Conservation (phyloP, 1,139 yeast genomes). For the Diutina rugosa region DNA sequence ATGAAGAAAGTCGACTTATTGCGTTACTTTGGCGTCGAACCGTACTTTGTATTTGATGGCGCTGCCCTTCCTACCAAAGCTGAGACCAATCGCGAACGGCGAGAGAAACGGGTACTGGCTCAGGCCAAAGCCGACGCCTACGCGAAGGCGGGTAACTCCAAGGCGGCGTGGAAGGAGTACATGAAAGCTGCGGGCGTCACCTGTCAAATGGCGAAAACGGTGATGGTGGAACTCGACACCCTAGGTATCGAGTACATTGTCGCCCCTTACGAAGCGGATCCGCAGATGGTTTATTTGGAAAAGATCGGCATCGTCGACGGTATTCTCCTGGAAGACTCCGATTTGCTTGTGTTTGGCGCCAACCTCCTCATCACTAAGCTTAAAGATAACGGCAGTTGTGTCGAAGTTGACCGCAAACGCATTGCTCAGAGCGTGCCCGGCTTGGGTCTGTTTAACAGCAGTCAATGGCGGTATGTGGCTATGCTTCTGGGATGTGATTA, state of each 20-base stretch:
- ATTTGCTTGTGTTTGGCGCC: conserved; percentile 83
- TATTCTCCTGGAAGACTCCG: conserved; percentile 89
- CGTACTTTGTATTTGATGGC: conserved; percentile 91
- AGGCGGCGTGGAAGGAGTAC: conserved; percentile 54
- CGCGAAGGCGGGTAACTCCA: conserved; percentile 36
- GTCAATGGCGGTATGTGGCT: conserved; percentile 65
- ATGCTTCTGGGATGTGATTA: conserved; percentile 94
- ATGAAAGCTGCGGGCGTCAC: conserved; percentile 81
- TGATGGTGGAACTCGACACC: conserved; percentile 60
- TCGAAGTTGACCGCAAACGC: conserved; percentile 48
- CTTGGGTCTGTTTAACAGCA: conserved; percentile 32
- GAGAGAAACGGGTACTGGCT: conserved; percentile 42
- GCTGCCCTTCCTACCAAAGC: conserved; percentile 72
- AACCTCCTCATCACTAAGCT: conserved; percentile 64
- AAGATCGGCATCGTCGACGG: conserved; percentile 67
- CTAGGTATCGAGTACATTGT: conserved; percentile 60
- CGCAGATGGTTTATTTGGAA: conserved; percentile 90
- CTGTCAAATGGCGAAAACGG: conserved; percentile 80
- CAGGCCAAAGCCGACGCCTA: conserved; percentile 39
- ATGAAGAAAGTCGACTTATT: conserved; percentile 57
- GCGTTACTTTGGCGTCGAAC: conserved; percentile 55
- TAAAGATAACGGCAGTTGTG: conserved; percentile 63
- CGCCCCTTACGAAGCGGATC: conserved; percentile 98
- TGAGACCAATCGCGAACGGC: conserved; percentile 58
- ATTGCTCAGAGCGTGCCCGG: conserved; percentile 35